Evolutionary conservation across 768 basidiomycete species (phyloP).

Genomic region (Mycena latifolia): DNA sequence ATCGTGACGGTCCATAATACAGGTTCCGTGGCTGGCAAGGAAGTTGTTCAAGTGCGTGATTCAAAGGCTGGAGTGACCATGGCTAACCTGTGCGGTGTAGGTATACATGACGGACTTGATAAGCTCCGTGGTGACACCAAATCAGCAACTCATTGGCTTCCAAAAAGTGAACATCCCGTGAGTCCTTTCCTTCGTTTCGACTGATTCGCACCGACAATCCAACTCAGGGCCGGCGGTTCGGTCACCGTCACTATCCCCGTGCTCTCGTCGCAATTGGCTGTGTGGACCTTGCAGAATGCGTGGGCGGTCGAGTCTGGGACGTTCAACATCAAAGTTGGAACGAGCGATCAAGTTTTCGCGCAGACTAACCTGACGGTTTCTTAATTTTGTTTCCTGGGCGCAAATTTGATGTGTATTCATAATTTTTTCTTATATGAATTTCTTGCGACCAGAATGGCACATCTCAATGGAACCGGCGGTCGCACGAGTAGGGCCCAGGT

Average conservation of each 20-base stretch:
- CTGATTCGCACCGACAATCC: neutral
- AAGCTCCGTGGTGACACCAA: conserved; percentile 74
- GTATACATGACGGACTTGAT: conserved; percentile 73
- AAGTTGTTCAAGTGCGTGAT: conserved; percentile 68
- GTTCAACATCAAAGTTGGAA: conserved; percentile 74
- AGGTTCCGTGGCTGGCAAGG: conserved; percentile 67
- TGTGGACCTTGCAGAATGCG: conserved; percentile 62
- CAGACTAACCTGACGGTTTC: conserved; percentile 62
- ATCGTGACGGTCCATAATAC: conserved; percentile 74
- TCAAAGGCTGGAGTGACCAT: neutral
- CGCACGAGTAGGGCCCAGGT: too few relatives aligned
- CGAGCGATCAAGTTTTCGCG: conserved; percentile 66
- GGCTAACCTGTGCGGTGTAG: conserved; percentile 42
- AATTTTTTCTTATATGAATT: too few relatives aligned
- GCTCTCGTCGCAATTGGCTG: conserved; percentile 60
- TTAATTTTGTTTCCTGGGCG: conserved; percentile 1
- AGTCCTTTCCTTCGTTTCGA: conserved; percentile 40
- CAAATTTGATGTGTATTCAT: neutral
- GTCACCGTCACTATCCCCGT: conserved; percentile 62
- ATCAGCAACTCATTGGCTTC: conserved; percentile 73
- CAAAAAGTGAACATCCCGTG: conserved; percentile 70
- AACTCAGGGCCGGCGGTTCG: conserved; percentile 61
- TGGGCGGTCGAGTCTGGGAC: conserved; percentile 74
- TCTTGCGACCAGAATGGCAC: too few relatives aligned
- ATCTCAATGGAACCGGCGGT: too few relatives aligned